Percentiles rank a stretch among this genome's conserved stretches.
phyloP scores from a whole-genome alignment of 768 basidiomycete genomes.

The Mycena capillaripes region DNA sequence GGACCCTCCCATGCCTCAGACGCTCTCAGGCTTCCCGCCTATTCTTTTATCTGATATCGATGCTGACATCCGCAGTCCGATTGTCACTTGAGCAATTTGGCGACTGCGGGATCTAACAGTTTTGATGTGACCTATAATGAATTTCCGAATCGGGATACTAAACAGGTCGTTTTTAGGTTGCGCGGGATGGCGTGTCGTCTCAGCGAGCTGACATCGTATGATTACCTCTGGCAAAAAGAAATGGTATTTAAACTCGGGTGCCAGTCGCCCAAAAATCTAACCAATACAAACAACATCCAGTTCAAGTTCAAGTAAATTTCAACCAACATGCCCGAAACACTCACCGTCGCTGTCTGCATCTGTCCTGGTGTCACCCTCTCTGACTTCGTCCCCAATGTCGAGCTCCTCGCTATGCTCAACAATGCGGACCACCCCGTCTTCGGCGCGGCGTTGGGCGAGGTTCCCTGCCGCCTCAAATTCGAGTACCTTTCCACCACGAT shows the following conservation, averaged over 20 bases:
- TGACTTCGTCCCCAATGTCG: slow-evolving; percentile 33
- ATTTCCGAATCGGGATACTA: too few species aligned
- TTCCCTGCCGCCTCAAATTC: slow-evolving; percentile 23
- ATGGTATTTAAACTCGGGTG: not conserved
- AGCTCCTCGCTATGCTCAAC: slow-evolving; percentile 30
- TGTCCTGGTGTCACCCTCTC: slow-evolving; percentile 32
- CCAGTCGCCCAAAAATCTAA: not conserved
- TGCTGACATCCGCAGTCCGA: too few species aligned
- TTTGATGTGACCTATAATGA: too few species aligned
- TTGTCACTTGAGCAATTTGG: too few species aligned
- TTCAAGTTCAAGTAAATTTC: not conserved
- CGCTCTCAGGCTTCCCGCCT: too few species aligned
- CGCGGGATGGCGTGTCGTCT: not conserved
- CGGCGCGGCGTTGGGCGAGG: slow-evolving; percentile 13
- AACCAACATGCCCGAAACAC: slow-evolving; percentile 12
- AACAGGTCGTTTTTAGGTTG: too few species aligned
- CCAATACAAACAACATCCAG: not conserved
- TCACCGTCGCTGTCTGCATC: slow-evolving; percentile 34
- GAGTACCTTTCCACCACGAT: slow-evolving; percentile 31
- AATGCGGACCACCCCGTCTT: slow-evolving; percentile 21
- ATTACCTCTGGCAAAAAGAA: not conserved
- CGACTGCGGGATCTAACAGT: too few species aligned
- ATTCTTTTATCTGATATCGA: too few species aligned
- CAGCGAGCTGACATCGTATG: not conserved
- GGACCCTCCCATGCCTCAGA: too few species aligned